Evolutionary conservation across 169 alveolate species (phyloP).

Genomic region (Fabrea salina): DNA sequence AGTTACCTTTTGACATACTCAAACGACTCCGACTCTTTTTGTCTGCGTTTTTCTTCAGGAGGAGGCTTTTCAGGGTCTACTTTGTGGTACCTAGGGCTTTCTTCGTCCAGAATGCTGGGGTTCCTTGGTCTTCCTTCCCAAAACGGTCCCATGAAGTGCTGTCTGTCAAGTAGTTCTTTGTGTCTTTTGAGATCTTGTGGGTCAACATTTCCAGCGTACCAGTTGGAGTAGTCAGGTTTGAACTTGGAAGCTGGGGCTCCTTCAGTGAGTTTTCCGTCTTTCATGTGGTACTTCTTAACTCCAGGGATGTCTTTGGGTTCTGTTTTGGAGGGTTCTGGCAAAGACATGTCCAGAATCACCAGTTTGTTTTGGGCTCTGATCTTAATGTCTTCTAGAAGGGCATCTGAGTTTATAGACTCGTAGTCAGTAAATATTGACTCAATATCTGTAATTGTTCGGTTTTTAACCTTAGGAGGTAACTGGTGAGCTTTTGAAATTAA

Average conservation of each 20-base stretch:
- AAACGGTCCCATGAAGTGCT: conserved; percentile 46
- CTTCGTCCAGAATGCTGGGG: conserved; percentile 44
- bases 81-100: conserved; percentile 6
- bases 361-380: not conserved
- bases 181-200: conserved; percentile 59
- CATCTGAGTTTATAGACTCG: not conserved
- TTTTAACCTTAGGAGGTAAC: not conserved
- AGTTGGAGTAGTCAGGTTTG: conserved; percentile 43
- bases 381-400: conserved; percentile 6
- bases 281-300: not conserved
- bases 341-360: conserved; percentile 22
- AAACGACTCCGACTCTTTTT: not conserved
- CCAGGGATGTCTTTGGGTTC: conserved; percentile 13
- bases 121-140: conserved; percentile 48
- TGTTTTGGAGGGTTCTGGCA: not conserved
- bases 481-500: not conserved
- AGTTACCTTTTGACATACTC: conserved; percentile 11
- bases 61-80: conserved; percentile 12
- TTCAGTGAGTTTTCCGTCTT: conserved; percentile 47
- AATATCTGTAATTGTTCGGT: not conserved
- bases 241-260: conserved; percentile 36
- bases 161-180: conserved; percentile 50
- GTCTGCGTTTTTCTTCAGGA: not conserved
- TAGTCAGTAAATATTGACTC: not conserved
- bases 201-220: conserved; percentile 66